These are phyloP conservation scores for Aphanomyces euteiches DNA, from an alignment of 352 stramenopile genomes.

Conservation along the genomic window DNA sequence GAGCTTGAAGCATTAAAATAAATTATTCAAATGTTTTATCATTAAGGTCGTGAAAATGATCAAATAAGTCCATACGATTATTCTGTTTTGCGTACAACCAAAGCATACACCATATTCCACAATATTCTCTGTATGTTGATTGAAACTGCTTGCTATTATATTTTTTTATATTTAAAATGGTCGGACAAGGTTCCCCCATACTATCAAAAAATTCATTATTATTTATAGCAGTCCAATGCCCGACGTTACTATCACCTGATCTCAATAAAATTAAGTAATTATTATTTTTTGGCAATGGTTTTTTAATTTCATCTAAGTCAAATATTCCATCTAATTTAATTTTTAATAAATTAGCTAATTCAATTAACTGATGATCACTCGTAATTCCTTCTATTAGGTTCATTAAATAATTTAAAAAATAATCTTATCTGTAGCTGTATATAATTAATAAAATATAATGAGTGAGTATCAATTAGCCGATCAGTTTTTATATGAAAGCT, in stretches of 20 bases:
- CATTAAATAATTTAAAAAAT: slow-evolving; percentile 17
- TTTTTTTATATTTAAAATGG: too few species aligned
- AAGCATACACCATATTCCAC: neutral
- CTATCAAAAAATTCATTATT: neutral
- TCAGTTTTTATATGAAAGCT: slow-evolving; percentile 17
- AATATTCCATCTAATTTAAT: slow-evolving; percentile 19
- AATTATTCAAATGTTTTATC: neutral
- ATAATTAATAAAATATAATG: slow-evolving; percentile 8
- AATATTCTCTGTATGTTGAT: neutral
- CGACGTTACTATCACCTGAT: neutral
- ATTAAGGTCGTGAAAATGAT: neutral
- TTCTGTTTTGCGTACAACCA: neutral
- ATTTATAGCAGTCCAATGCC: neutral
- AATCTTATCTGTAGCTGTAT: slow-evolving; percentile 9
- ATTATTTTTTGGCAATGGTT: neutral
- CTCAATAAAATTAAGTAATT: slow-evolving; percentile 1
- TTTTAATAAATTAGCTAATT: slow-evolving; percentile 7
- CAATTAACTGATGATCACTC: slow-evolving; percentile 13
- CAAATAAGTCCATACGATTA: slow-evolving; percentile 8
- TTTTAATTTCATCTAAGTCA: neutral
- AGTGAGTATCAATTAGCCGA: slow-evolving; percentile 24
- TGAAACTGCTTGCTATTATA: slow-evolving; percentile 8
- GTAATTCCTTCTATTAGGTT: slow-evolving; percentile 19
- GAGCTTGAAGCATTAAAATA: too few species aligned
- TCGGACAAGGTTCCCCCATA: too few species aligned